Evolutionary conservation across 148 eudicot genomes (phyloP), one percentile per base, ranked within the genome.

Genomic region (Persicaria tinctoria): DNA sequence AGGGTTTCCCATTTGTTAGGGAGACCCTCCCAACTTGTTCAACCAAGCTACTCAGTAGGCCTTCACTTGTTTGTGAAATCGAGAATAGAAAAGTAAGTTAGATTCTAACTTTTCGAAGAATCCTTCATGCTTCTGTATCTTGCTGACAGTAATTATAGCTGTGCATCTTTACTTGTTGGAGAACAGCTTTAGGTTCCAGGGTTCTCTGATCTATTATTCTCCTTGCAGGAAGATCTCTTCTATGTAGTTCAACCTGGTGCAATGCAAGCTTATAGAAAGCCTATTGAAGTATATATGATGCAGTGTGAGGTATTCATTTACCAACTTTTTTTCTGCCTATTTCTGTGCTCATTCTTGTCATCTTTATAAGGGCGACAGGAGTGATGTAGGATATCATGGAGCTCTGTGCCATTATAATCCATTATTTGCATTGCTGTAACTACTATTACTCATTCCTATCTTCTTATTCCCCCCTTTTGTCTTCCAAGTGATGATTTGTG

Each of bases 171-270:
- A 18, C 38, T 14, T 66, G 18, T 13, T 14, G 14, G 16, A 57
- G 11, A 10, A 74, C 57, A 32, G n/a, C 57, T 44, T 6, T 74
- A 17, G 48, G 18, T 18, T 57, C n/a, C 23, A 11, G 6, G n/a
- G 18, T 11, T 72, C 27, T 8, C 74, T 72, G 46, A 72, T 72
- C 55, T 32, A 47, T 55, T 59, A 5, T 46, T 4, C 45, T 46
- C 47, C 45, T 76, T 84, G 74, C 85, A 94, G 99, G 97, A 89
- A 77, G 86, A 85, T 72, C 92, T 95, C 72, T 89, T 90, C 75
- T 95, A 92, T 76, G 54, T 79, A 59, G 91, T 89, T 70, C 94
- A 86, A 56, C 84, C 84, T 82, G 96, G 96, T 72, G 87, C 97
- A 38, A 89, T 92, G 85, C 92, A 85, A 77, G 74, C 82, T 60